Conservation (phyloP, 1,139 yeast species). For the Protomyces gravidus region DNA sequence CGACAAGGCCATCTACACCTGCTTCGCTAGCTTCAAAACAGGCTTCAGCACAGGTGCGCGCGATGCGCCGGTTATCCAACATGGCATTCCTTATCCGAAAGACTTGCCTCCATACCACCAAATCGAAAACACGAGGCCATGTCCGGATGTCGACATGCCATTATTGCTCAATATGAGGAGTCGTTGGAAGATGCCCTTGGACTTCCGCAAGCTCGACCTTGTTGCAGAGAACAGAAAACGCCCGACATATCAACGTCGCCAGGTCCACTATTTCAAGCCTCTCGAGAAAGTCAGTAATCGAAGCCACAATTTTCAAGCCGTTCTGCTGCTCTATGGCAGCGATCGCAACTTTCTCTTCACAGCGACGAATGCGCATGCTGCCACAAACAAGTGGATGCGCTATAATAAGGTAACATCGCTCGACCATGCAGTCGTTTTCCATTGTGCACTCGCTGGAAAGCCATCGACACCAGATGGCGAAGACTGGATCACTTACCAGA, state of each 20-base stretch:
- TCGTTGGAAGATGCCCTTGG: conserved; percentile 26
- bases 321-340: conserved; percentile 18
- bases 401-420: conserved; percentile 14
- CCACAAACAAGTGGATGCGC: conserved; percentile 1
- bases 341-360: conserved; percentile 25
- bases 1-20: conserved; percentile 27
- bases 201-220: conserved; percentile 9
- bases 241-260: conserved; percentile 13
- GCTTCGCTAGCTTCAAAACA: conserved; percentile 21
- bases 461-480: conserved; percentile 15
- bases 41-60: conserved; percentile 4
- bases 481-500: conserved; percentile 23
- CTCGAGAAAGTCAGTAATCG: conserved; percentile 6
- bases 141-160: conserved; percentile 24
- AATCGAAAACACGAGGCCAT: neutral
- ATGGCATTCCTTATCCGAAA: conserved; percentile 21
- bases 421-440: conserved; percentile 21
- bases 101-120: conserved; percentile 1
- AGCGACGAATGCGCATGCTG: conserved; percentile 25
- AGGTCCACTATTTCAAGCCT: conserved; percentile 12
- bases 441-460: conserved; percentile 12
- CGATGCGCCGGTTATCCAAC: conserved; percentile 12
- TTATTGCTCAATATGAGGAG: conserved; percentile 13
- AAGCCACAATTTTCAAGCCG: conserved; percentile 25
- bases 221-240: conserved; percentile 8